A percentile compares a stretch with the other conserved stretches of the same genome.
Evolutionary conservation across 2,329 filamentous ascomycete genomes (phyloP).

Genomic region (Fusarium sp.): DNA sequence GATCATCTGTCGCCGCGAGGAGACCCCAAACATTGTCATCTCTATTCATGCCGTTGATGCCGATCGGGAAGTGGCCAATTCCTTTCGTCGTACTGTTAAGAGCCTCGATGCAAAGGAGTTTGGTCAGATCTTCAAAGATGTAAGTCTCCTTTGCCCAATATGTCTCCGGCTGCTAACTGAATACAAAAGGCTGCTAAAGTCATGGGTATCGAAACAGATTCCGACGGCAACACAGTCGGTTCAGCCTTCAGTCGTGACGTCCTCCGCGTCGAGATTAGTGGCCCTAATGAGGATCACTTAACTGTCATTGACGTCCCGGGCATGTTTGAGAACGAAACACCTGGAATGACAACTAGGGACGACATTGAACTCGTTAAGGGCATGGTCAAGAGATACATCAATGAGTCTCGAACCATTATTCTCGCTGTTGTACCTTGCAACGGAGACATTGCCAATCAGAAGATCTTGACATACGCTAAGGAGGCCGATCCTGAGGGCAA

Average conservation of each 20-base stretch:
- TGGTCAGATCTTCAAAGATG: constrained; percentile 55
- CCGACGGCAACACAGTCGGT: too few relatives aligned
- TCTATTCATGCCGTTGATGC: constrained; percentile 52
- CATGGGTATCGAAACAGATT: too few relatives aligned
- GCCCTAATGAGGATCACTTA: constrained; percentile 59
- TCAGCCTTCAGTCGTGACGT: constrained; percentile 60
- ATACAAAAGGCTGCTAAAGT: constrained; percentile 52
- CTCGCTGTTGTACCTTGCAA: constrained; percentile 59
- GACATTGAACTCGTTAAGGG: constrained; percentile 60
- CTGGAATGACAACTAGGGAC: constrained; percentile 56
- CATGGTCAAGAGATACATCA: constrained; percentile 62
- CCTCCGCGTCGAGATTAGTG: constrained; percentile 56
- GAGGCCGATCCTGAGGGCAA: constrained; percentile 54
- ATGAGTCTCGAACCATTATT: constrained; percentile 61
- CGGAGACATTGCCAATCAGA: constrained; percentile 56
- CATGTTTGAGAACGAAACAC: constrained; percentile 55
- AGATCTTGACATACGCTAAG: constrained; percentile 53
- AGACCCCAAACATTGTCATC: constrained; percentile 51
- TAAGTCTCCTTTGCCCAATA: constrained; percentile 24
- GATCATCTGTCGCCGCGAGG: constrained; percentile 57
- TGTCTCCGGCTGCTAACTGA: neutral
- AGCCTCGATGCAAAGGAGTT: constrained; percentile 49
- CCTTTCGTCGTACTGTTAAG: constrained; percentile 46
- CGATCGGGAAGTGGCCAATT: constrained; percentile 12
- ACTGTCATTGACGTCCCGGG: constrained; percentile 67